Evolutionary conservation across 2,329 filamentous ascomycete genomes (phyloP).

Genomic region (Pseudogymnoascus sp.): DNA sequence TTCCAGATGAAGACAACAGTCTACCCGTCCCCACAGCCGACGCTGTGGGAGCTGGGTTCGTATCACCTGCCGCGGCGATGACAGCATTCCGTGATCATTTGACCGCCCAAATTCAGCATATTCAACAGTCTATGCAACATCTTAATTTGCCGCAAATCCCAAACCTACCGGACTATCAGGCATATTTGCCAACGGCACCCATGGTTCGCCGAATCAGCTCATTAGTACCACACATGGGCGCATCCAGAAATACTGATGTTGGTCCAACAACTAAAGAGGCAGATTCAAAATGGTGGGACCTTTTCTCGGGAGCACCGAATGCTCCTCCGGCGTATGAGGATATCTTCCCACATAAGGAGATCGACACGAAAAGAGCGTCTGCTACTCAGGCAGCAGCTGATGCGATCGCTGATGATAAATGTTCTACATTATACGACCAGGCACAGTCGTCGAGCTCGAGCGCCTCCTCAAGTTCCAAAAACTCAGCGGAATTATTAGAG

Average conservation of each 20-base stretch:
- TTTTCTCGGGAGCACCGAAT: conserved; percentile 48
- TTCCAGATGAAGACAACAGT: conserved; percentile 1
- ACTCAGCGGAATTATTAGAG: conserved; percentile 26
- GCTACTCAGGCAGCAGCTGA: conserved; percentile 52
- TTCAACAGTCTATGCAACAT: conserved; percentile 65
- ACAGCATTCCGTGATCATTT: conserved; percentile 68
- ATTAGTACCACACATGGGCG: conserved; percentile 59
- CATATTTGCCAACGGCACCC: conserved; percentile 49
- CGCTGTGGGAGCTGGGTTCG: conserved; percentile 21
- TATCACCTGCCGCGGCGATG: conserved; percentile 56
- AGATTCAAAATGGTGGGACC: conserved; percentile 60
- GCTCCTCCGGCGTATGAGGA: conserved; percentile 73
- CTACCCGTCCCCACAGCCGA: conserved; percentile 21
- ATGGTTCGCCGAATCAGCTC: conserved; percentile 67
- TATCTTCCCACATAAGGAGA: conserved; percentile 54
- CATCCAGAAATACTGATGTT: conserved; percentile 33
- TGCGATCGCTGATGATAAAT: conserved; percentile 52
- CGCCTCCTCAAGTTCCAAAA: conserved; percentile 32
- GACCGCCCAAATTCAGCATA: conserved; percentile 64
- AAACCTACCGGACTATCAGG: conserved; percentile 63
- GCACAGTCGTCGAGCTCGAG: conserved; percentile 20
- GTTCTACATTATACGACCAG: conserved; percentile 45
- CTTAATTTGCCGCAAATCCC: conserved; percentile 55
- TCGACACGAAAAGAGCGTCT: conserved; percentile 51
- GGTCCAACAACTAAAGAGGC: conserved; percentile 34